Percentiles rank a stretch among this genome's conserved stretches.
Conservation (phyloP, 129 eudicot genomes). For the Logfia minima region DNA sequence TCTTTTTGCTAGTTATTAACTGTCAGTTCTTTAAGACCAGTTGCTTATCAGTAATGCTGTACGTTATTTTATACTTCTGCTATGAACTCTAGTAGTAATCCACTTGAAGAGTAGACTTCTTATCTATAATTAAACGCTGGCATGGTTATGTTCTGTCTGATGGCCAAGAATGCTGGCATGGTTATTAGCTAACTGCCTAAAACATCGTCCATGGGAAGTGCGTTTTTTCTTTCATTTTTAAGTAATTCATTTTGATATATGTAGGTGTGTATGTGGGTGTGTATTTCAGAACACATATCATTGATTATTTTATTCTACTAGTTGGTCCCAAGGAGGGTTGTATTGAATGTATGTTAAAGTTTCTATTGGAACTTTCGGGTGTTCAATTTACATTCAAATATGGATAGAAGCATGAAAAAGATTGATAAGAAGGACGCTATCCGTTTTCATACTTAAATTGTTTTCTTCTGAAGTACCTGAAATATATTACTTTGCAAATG, state of each 20-base stretch:
- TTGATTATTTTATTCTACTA: slow-evolving; percentile 10
- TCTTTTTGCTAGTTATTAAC: not conserved
- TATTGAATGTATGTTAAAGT: slow-evolving; percentile 3
- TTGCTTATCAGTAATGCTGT: not conserved
- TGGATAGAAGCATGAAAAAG: not conserved
- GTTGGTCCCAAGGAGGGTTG: not conserved
- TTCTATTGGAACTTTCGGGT: not conserved
- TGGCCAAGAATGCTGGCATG: slow-evolving; percentile 3
- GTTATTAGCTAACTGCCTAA: not conserved
- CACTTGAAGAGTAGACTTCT: slow-evolving; percentile 1
- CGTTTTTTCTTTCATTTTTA: not conserved
- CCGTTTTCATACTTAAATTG: not conserved
- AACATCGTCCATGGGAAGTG: slow-evolving; percentile 4
- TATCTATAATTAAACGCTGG: not conserved
- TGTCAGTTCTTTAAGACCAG: not conserved
- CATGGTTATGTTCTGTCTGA: slow-evolving; percentile 18
- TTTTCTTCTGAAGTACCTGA: not conserved
- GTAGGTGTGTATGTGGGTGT: slow-evolving; percentile 1
- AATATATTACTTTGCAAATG: slow-evolving; percentile 8
- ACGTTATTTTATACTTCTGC: not conserved
- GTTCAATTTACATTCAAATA: not conserved
- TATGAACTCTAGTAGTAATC: slow-evolving; percentile 8
- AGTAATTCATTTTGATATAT: not conserved
- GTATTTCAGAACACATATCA: not conserved
- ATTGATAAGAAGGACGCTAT: slow-evolving; percentile 1